Conservation (phyloP, 352 stramenopile genomes). For the Hyaloperonospora arabidopsidis region DNA sequence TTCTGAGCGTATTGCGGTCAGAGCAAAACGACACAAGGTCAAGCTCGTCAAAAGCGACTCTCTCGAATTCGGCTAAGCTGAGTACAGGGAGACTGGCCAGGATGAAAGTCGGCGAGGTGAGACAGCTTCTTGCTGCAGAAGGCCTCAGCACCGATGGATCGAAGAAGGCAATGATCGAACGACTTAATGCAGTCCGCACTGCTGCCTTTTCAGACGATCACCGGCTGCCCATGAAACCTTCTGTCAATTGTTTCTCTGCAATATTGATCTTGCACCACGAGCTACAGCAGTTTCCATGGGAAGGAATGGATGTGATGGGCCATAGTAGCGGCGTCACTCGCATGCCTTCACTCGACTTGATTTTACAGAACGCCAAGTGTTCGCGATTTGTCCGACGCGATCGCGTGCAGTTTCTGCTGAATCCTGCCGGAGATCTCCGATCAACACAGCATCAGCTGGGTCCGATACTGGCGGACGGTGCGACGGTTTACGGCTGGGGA, state of each 20-base stretch:
- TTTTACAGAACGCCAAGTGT: slow-evolving; percentile 31
- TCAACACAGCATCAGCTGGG: slow-evolving; percentile 51
- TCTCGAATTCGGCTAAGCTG: slow-evolving; percentile 18
- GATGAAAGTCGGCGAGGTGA: slow-evolving; percentile 43
- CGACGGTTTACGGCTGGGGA: slow-evolving; percentile 36
- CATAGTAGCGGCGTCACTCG: slow-evolving; percentile 41
- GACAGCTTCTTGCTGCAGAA: slow-evolving; percentile 24
- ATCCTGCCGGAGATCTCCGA: slow-evolving; percentile 65
- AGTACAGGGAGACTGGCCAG: slow-evolving; percentile 28
- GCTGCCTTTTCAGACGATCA: slow-evolving; percentile 5
- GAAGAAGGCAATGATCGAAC: slow-evolving; percentile 47
- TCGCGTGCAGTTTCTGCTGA: slow-evolving; percentile 55
- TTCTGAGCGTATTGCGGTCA: slow-evolving; percentile 19
- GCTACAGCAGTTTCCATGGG: slow-evolving; percentile 74
- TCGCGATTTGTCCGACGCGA: slow-evolving; percentile 20
- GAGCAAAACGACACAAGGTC: slow-evolving; percentile 3
- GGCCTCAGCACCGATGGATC: slow-evolving; percentile 32
- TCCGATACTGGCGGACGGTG: slow-evolving; percentile 39
- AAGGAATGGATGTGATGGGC: slow-evolving; percentile 56
- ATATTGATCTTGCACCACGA: slow-evolving; percentile 62
- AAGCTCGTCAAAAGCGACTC: slow-evolving; percentile 1
- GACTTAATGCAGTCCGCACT: slow-evolving; percentile 31
- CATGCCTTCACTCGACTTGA: slow-evolving; percentile 67
- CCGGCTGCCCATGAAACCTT: not conserved
- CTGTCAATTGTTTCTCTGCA: slow-evolving; percentile 16